A percentile compares a stretch with the other conserved stretches of the same genome.
Conservation (phyloP, 108 stramenopile genomes). For the Discostella stelligeroides region DNA sequence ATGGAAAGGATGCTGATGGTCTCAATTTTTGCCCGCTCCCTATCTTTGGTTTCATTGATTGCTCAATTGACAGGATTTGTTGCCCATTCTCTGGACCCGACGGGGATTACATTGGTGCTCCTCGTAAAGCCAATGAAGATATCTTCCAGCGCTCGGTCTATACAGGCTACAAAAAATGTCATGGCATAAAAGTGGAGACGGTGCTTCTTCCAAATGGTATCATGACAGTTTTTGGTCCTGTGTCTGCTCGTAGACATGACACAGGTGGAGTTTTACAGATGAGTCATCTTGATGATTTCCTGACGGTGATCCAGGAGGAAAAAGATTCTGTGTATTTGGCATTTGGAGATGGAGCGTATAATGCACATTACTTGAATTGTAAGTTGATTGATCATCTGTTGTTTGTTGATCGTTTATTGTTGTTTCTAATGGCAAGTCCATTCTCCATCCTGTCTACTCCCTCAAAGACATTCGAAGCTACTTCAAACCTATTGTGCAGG, state of each 20-base stretch:
- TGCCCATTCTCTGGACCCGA: conserved; percentile 18
- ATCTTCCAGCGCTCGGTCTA: no score
- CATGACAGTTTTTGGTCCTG: no score
- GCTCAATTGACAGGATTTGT: conserved; percentile 11
- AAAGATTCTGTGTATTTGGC: neutral
- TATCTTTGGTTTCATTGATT: conserved; percentile 25
- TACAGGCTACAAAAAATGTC: no score
- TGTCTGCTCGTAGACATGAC: neutral
- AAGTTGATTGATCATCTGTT: no score
- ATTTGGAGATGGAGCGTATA: no score
- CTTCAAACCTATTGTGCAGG: neutral
- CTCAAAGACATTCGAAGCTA: neutral
- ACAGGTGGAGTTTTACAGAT: neutral
- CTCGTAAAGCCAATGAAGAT: conserved; percentile 8
- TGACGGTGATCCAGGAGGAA: neutral
- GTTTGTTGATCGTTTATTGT: no score
- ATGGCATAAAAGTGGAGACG: no score
- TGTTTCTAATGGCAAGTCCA: no score
- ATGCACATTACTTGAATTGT: neutral
- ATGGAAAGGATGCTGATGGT: no score
- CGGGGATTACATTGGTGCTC: conserved; percentile 24
- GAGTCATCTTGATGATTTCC: neutral
- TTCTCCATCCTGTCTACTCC: no score
- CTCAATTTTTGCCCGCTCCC: conserved; percentile 11
- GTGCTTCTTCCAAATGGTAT: no score